These are phyloP conservation scores for Phialemoniopsis sp. DNA, from an alignment of 2,329 filamentous ascomycete genomes.

Conservation along the genomic window DNA sequence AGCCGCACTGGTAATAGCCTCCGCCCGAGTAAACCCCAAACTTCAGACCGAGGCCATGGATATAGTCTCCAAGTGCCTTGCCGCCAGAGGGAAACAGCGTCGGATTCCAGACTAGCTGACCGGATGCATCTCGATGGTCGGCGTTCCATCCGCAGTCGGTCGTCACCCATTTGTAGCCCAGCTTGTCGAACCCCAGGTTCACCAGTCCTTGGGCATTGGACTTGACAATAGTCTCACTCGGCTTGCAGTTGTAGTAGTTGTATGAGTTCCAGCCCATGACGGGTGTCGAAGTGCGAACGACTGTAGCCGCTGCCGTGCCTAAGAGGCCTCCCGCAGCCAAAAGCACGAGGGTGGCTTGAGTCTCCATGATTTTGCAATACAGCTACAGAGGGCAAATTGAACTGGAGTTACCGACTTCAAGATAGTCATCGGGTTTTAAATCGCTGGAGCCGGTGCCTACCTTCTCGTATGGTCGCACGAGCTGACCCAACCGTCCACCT, in stretches of 20 bases:
- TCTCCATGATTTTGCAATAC: too few species aligned
- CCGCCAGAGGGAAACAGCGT: constrained; percentile 46
- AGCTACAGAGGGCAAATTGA: too few species aligned
- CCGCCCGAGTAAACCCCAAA: constrained; percentile 53
- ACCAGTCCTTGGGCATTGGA: constrained; percentile 49
- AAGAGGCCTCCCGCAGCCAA: too few species aligned
- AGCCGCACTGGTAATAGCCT: constrained; percentile 39
- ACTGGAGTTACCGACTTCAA: too few species aligned
- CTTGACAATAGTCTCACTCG: constrained; percentile 42
- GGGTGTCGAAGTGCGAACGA: constrained; percentile 22
- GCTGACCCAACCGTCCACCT: too few species aligned
- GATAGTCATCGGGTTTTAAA: too few species aligned
- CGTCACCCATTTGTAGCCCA: constrained; percentile 53
- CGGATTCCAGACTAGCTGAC: constrained; percentile 44
- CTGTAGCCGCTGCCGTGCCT: background rate
- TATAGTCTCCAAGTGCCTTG: constrained; percentile 41
- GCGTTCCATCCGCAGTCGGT: constrained; percentile 56
- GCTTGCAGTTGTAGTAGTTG: constrained; percentile 48
- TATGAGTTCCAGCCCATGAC: constrained; percentile 57
- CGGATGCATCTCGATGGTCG: constrained; percentile 31
- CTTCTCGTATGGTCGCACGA: too few species aligned
- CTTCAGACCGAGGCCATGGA: constrained; percentile 41
- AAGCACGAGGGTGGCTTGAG: too few species aligned
- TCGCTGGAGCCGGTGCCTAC: too few species aligned
- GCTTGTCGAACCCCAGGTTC: constrained; percentile 41